phyloP scores from a whole-genome alignment of 2,329 filamentous ascomycete species.

The Ophiocordyceps polyrhachis-furcata region DNA sequence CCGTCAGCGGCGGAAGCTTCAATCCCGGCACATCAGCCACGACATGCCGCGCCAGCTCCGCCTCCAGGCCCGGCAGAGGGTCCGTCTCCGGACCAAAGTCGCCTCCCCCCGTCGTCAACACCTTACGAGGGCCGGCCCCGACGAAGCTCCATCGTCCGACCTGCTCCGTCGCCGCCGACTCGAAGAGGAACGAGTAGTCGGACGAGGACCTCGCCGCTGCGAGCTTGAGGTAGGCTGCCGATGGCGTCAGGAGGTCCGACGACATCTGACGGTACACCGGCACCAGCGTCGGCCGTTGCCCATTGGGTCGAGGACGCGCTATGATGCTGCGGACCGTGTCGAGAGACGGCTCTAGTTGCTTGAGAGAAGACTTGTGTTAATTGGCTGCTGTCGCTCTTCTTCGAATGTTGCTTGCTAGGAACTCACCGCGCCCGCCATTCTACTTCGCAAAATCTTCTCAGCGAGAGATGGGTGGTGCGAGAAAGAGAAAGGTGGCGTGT shows the following conservation, averaged over 20 bases:
- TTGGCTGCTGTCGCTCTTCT: background rate
- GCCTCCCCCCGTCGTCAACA: constrained; percentile 73
- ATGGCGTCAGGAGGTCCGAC: constrained; percentile 84
- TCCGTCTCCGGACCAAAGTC: constrained; percentile 62
- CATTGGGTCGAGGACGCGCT: constrained; percentile 13
- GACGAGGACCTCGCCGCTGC: constrained; percentile 46
- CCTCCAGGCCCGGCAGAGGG: constrained; percentile 65
- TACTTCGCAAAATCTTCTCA: background rate
- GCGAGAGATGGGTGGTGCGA: no score
- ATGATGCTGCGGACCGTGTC: constrained; percentile 26
- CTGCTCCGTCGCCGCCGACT: constrained; percentile 84
- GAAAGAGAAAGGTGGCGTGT: no score
- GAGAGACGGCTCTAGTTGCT: constrained; percentile 24
- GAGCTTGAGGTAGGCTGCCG: constrained; percentile 87
- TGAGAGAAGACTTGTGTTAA: constrained; percentile 8
- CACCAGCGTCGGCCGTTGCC: constrained; percentile 45
- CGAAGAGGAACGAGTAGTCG: constrained; percentile 81
- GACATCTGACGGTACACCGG: constrained; percentile 71
- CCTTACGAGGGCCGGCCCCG: constrained; percentile 60
- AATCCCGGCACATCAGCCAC: constrained; percentile 72
- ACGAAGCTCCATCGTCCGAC: constrained; percentile 94
- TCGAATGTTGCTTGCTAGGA: background rate
- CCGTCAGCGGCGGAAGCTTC: constrained; percentile 67
- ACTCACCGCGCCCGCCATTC: constrained; percentile 1
- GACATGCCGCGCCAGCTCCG: constrained; percentile 58